Conservation (phyloP, 2,329 filamentous ascomycete species). For the Didymella glomerata region DNA sequence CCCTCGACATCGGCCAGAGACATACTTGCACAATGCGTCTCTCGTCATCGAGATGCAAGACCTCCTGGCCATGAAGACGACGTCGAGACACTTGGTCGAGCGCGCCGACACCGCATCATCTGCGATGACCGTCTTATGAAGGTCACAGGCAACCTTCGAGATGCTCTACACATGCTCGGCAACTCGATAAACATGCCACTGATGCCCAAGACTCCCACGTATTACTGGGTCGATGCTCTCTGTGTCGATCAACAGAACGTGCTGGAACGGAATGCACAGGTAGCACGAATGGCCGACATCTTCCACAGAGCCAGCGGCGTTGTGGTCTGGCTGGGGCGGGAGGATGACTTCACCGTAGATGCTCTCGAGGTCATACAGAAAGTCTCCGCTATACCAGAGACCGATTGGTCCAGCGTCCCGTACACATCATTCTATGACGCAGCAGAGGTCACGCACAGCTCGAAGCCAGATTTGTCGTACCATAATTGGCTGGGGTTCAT, state of each 20-base stretch:
- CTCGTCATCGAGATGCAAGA: not conserved
- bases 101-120: not conserved
- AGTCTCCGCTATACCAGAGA: conserved; percentile 25
- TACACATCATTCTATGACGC: conserved; percentile 39
- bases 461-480: conserved; percentile 24
- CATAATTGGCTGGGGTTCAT: conserved; percentile 42
- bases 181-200: not conserved
- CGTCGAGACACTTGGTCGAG: not conserved
- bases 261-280: conserved; percentile 35
- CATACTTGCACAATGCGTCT: not conserved
- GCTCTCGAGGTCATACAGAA: conserved; percentile 30
- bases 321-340: conserved; percentile 45
- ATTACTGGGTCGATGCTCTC: not conserved
- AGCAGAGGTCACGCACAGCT: conserved; percentile 1
- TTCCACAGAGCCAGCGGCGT: conserved; percentile 37
- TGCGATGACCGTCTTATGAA: not conserved
- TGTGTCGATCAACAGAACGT: conserved; percentile 24
- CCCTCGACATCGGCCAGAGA: not conserved
- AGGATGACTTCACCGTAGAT: conserved; percentile 38
- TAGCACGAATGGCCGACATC: conserved; percentile 40
- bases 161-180: not conserved
- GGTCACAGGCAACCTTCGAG: not conserved
- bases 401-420: conserved; percentile 29
- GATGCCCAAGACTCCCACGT: not conserved
- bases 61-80: not conserved